Base-by-base conservation (phyloP, 805 yeast species). In the Candida manassasensis region DNA sequence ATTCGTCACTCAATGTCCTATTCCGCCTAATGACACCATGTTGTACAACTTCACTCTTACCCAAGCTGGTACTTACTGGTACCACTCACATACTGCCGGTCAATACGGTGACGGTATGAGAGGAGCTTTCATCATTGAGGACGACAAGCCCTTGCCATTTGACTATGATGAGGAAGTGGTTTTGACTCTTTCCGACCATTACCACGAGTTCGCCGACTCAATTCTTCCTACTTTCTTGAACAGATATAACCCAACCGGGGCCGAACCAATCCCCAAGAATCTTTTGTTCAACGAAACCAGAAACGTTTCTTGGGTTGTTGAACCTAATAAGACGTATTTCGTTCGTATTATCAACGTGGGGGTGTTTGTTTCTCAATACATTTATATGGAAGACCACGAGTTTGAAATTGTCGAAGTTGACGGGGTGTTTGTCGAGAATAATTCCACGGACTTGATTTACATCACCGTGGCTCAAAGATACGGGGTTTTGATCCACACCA, bases 51-150 rank as follows among this genome's bases (percentile, higher is more conserved):
- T 93, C 62, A 83, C 96, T 18, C 86, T 88, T 41, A 70, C 75
- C 42, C 96, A 93, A 63, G 77, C 71, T 39, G 98, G 98, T 52
- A 75, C 95, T 13, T 93, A 71, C 71, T 93, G 98, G 98, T 93
- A 90, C 71, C 98, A 93, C 62, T 86, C 97, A 19, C 98, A 93
- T 65, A 78, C 89, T 22, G 61, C 72, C 15, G 90, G 89, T 48
- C 95, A 89, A 62, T 88, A 88, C 52, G 89, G 93, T 59, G 97
- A 93, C 56, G 98, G 98, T 56, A 73, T 84, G 78, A 74, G 88
- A 65, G 93, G 82, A 52, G 66, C 76, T 14, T 75, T 90, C 45
- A 72, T 93, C 45, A 81, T 93, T 49, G 81, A 82, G 48, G 84
- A 52, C 35, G 55, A 45, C 32, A 86, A 80, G 39, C 53, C 50